Base-by-base conservation (phyloP, 176 grass and related monocot genomes). In the Olyra latifolia region DNA sequence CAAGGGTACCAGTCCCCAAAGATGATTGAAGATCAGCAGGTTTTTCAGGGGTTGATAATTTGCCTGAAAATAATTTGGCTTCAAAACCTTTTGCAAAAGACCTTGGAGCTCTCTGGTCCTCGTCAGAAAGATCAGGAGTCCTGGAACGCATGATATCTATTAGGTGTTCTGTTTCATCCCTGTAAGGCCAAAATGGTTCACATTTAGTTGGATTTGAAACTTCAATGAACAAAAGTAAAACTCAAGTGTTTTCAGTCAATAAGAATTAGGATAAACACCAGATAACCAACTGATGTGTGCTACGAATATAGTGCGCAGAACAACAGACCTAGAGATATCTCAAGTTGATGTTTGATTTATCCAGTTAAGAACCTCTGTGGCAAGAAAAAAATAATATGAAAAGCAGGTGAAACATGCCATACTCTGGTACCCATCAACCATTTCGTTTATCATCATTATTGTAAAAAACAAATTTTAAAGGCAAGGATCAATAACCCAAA, bases 101-200 rank as follows among this genome's bases (percentile, higher is more conserved):
- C 0, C n/a, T 43, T 75, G 77, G 20, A 82, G 47, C 46, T 69
- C 32, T 75, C 39, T 80, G 62, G 47, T 77, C 17, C 65, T 90
- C 65, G 14, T 58, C 23, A 68, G 8, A 69, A 64, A 86, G 45
- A 83, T 88, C 85, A 62, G 44, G 66, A 38, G 85, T 94, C 82
- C 88, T 91, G 7, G 65, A 91, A 23, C 42, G 57, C 7, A 94
- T 35, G 23, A 94, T 74, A 69, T 86, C 79, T 68, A 86, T 88
- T 28, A 94, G 50, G 62, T 3, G 60, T 49, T 86, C 71, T 20
- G 70, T 56, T 70, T 91, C 85, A 49, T 86, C 88, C 76, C 91
- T 94, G 79, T 63, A 83, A 60, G 61, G 42, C 8, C 24, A 85
- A 85, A 68, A 75, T 71, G 63, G 43, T 58, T 78, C 17, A 44